Conservation (phyloP, 352 stramenopile species). For the Achlya hypogyna region DNA sequence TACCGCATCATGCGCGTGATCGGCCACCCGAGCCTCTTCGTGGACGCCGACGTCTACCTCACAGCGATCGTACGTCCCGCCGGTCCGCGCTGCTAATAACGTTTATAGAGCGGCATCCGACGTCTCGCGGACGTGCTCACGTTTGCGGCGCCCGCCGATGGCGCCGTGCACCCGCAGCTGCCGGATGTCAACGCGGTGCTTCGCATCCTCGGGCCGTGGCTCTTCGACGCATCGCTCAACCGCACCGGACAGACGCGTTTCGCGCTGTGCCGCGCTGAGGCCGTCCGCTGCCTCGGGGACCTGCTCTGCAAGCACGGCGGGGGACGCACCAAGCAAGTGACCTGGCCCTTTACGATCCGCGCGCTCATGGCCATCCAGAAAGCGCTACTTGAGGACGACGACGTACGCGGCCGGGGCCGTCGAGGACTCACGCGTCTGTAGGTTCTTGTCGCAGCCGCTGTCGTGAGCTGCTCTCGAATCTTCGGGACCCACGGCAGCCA, state of each 20-base stretch:
- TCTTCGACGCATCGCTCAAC: conserved; percentile 77
- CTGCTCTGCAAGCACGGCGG: conserved; percentile 57
- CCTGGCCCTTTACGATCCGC: conserved; percentile 75
- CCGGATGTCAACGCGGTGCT: conserved; percentile 81
- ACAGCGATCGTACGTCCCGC: conserved; percentile 45
- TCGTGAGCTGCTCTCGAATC: conserved; percentile 79
- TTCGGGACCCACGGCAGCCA: conserved; percentile 77
- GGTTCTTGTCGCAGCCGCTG: conserved; percentile 48
- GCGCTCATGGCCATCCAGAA: conserved; percentile 75
- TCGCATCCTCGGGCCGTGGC: conserved; percentile 65
- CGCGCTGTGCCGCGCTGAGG: conserved; percentile 59
- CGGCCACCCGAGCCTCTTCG: conserved; percentile 69
- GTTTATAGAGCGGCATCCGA: conserved; percentile 60
- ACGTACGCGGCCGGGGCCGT: conserved; percentile 27
- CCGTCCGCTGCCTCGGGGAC: conserved; percentile 64
- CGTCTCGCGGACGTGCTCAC: conserved; percentile 70
- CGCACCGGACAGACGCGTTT: conserved; percentile 44
- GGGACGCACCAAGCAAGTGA: conserved; percentile 67
- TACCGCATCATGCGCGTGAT: conserved; percentile 76
- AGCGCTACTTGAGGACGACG: conserved; percentile 68
- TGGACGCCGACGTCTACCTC: conserved; percentile 76
- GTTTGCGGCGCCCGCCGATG: conserved; percentile 34
- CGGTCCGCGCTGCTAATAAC: neutral
- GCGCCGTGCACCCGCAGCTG: conserved; percentile 26
- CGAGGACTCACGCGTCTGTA: neutral